Base-by-base conservation (phyloP, 495 filamentous ascomycete species). In the Podospora sp. region DNA sequence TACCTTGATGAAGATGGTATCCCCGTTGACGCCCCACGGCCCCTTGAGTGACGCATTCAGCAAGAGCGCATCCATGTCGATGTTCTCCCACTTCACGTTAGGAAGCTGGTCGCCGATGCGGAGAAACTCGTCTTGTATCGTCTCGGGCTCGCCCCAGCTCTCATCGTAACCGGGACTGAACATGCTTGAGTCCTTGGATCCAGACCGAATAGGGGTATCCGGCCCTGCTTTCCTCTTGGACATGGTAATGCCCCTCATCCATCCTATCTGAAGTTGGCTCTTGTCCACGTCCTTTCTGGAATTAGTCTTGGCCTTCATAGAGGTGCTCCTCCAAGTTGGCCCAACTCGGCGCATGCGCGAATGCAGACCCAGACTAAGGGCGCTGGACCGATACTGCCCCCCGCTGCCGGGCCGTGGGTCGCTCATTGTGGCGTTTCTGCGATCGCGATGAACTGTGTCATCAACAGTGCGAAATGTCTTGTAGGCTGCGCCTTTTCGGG, bases 191-290 rank as follows among this genome's bases (percentile, higher is more conserved):
- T 83, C 79, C 67, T 78, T 79, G 3, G 78, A 79, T 16, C 71
- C 75, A 33, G 77, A 69, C 57, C 78, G 75, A 60, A 68, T 69
- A 18, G 81, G 69, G 14, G 71, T 60, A 16, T 76, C 74, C 12
- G 75, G 73, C 35, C 71, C 51, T 0, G 77, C 68, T 59, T 84
- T 84, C 61, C 83, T 80, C 69, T 89, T 89, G 26, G 81, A 86
- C 71, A 97, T 93, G 67, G 92, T 95, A 50, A 97, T 92, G 33
- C 93, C 92, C 65, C 88, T 92, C 91, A 97, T 96, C 94, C 94
- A 97, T 16, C 88, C 85, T 65, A 97, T 94, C 36, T 86, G 92
- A 20, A 82, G 76, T 12, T 79, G 75, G 55, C 76, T 78, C 22
- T 78, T 77, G 70, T 93, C 92, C n/a, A 84, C 81, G 56, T 89